These are phyloP conservation scores for Smallanthus sonchifolius DNA, from an alignment of 129 eudicot genomes.

Conservation along the genomic window DNA sequence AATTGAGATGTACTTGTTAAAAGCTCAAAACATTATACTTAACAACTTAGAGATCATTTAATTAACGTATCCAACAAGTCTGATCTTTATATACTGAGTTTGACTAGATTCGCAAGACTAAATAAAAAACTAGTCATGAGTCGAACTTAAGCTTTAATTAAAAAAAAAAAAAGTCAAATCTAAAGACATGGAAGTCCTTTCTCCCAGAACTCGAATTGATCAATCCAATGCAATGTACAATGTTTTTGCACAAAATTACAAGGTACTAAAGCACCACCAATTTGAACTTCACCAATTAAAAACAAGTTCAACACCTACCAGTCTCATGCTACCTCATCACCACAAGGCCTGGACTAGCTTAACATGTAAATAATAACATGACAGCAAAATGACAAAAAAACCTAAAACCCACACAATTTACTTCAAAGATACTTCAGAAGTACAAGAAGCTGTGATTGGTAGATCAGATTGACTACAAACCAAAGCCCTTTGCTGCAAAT, in stretches of 20 bases:
- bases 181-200: background rate
- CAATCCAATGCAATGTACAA: constrained; percentile 8
- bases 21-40: too few relatives aligned
- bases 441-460: constrained; percentile 42
- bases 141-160: too few relatives aligned
- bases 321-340: constrained; percentile 32
- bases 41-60: too few relatives aligned
- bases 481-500: constrained; percentile 87
- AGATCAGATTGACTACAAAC: constrained; percentile 73
- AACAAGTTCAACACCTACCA: constrained; percentile 15
- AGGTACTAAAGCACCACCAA: background rate
- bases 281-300: constrained; percentile 6
- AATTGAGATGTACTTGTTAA: too few relatives aligned
- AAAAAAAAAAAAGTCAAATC: too few relatives aligned
- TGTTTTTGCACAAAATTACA: constrained; percentile 1
- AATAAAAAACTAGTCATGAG: too few relatives aligned
- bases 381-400: background rate
- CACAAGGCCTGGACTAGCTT: constrained; percentile 39
- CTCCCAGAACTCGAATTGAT: constrained; percentile 1
- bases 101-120: too few relatives aligned
- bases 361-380: constrained; percentile 1
- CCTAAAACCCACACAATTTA: constrained; percentile 14
- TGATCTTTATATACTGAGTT: too few relatives aligned
- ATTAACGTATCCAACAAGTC: too few relatives aligned
- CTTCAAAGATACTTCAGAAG: constrained; percentile 56